These are phyloP conservation scores for Ramalina intermedia DNA, from an alignment of 495 filamentous ascomycete genomes.

Conservation along the genomic window DNA sequence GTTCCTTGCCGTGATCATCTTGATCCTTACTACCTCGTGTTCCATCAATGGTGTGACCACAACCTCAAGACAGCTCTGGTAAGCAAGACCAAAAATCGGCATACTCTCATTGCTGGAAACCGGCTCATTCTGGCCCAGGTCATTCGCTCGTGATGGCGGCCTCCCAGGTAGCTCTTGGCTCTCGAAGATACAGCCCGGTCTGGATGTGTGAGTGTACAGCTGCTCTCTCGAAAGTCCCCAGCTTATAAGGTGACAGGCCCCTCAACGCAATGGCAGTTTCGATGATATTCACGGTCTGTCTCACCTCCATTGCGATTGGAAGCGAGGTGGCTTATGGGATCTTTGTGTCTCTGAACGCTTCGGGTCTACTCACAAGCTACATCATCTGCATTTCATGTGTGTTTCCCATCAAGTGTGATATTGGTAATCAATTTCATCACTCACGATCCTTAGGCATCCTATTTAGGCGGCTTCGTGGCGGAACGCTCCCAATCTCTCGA, in stretches of 20 bases:
- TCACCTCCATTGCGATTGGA: slow-evolving; percentile 22
- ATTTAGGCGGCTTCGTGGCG: slow-evolving; percentile 15
- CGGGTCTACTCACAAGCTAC: slow-evolving; percentile 21
- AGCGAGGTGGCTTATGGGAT: slow-evolving; percentile 23
- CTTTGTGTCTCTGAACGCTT: slow-evolving; percentile 23
- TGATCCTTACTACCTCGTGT: slow-evolving; percentile 21
- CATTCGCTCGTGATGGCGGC: slow-evolving; percentile 31
- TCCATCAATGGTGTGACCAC: slow-evolving; percentile 26
- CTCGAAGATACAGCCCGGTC: slow-evolving; percentile 15
- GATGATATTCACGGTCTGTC: slow-evolving; percentile 17
- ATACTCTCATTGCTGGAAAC: not conserved
- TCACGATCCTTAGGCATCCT: slow-evolving; percentile 10
- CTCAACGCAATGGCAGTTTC: slow-evolving; percentile 19
- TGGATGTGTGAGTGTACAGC: slow-evolving; percentile 3
- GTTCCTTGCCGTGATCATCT: slow-evolving; percentile 21
- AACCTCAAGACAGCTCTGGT: slow-evolving; percentile 27
- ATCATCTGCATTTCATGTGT: slow-evolving; percentile 26
- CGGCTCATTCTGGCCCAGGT: slow-evolving; percentile 7
- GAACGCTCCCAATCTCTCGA: slow-evolving; percentile 21
- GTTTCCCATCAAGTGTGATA: slow-evolving; percentile 7
- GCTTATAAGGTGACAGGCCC: slow-evolving; percentile 17
- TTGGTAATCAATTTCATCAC: not conserved
- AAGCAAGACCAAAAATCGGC: not conserved
- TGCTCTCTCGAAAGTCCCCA: not conserved
- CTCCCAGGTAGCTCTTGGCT: slow-evolving; percentile 27